Evolutionary conservation across 495 filamentous ascomycete species (phyloP).

Genomic region (Thermothielavioides terrestris): DNA sequence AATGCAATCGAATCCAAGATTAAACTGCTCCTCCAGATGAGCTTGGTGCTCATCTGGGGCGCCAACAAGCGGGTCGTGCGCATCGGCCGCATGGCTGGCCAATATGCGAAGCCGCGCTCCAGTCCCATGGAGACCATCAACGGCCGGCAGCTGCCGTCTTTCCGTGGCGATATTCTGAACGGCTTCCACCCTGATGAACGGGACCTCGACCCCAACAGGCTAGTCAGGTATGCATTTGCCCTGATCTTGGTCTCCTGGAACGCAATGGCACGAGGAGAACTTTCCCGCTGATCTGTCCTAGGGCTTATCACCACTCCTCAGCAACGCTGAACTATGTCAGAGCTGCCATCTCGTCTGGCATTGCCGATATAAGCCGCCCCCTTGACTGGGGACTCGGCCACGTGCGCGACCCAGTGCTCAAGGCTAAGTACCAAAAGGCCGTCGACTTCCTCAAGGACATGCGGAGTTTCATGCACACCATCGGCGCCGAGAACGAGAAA

Average conservation of each 20-base stretch:
- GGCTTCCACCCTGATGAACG: conserved; percentile 66
- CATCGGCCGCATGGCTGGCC: conserved; percentile 91
- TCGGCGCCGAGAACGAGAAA: conserved; percentile 82
- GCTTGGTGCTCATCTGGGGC: conserved; percentile 82
- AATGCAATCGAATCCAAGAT: conserved; percentile 88
- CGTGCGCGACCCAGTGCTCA: conserved; percentile 72
- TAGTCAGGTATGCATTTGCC: conserved; percentile 58
- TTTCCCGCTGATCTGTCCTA: conserved; percentile 18
- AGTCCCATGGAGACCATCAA: conserved; percentile 76
- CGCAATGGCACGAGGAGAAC: too few species aligned
- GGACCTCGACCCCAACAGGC: conserved; percentile 67
- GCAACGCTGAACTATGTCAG: conserved; percentile 89
- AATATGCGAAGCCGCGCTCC: conserved; percentile 92
- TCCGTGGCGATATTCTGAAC: conserved; percentile 93
- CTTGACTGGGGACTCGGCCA: conserved; percentile 95
- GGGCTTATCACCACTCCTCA: conserved; percentile 91
- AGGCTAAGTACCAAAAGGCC: conserved; percentile 73
- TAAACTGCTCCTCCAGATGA: conserved; percentile 94
- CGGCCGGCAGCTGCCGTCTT: conserved; percentile 75
- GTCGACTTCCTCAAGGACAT: conserved; percentile 83
- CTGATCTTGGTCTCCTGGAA: too few species aligned
- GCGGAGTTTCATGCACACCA: conserved; percentile 88
- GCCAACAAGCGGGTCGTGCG: conserved; percentile 86
- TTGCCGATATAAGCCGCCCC: conserved; percentile 88
- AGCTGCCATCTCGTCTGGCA: conserved; percentile 71